Conservation (phyloP, 352 stramenopile species). For the Pythium rishiriense region DNA sequence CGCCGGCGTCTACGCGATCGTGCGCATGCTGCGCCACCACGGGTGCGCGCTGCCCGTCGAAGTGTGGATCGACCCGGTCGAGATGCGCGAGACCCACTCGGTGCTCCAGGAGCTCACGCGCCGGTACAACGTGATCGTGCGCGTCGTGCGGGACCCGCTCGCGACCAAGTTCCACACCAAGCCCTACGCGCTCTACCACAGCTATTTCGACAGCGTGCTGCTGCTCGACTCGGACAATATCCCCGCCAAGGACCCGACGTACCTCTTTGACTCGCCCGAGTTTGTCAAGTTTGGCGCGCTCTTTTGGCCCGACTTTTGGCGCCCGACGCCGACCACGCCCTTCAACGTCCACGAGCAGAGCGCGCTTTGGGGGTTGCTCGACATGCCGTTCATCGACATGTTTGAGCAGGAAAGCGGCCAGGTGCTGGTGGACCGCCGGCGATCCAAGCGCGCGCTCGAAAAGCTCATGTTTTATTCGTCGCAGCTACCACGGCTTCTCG, state of each 20-base stretch:
- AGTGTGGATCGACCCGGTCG: conserved; percentile 50
- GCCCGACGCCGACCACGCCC: conserved; percentile 47
- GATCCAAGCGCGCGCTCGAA: conserved; percentile 39
- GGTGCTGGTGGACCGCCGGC: conserved; percentile 61
- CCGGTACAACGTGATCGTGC: conserved; percentile 56
- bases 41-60: conserved; percentile 53
- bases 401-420: conserved; percentile 86
- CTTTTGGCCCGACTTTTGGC: conserved; percentile 89
- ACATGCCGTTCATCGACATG: conserved; percentile 87
- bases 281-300: conserved; percentile 64
- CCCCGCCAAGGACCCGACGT: conserved; percentile 73
- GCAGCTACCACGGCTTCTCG: conserved; percentile 56
- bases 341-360: conserved; percentile 81
- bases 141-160: conserved; percentile 56
- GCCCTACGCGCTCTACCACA: conserved; percentile 77
- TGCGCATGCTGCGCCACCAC: conserved; percentile 50
- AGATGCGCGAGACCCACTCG: conserved; percentile 63
- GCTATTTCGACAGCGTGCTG: conserved; percentile 70
- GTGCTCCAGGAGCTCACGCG: conserved; percentile 53
- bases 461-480: conserved; percentile 84
- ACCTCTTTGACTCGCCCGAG: conserved; percentile 71
- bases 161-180: conserved; percentile 79
- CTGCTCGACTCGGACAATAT: conserved; percentile 87
- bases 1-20: conserved; percentile 68
- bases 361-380: conserved; percentile 64